Base-by-base conservation (phyloP, 495 filamentous ascomycete genomes). In the Penicillium cosmopolitanum region DNA sequence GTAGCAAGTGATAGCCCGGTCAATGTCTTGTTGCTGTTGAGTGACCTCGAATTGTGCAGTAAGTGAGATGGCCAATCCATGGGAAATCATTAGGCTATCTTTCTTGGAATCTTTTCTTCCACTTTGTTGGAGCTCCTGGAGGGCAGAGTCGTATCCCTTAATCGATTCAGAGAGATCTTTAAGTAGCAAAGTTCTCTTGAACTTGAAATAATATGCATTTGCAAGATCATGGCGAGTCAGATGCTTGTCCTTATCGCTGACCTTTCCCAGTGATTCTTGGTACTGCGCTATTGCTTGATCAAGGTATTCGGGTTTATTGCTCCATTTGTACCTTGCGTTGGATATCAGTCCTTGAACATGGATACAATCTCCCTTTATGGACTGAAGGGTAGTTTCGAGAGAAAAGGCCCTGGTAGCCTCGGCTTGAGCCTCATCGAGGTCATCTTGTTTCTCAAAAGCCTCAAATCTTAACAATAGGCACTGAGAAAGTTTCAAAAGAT, bases 11-110 rank as follows among this genome's bases (percentile, higher is more conserved):
- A 55, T 55, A 16, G 53, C 53, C n/a, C 38, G 38, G 53, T 55
- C 53, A 31, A 55, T 55, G 21, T 55, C 53, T 44, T 44, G 35
- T 44, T 44, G 53, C 38, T 55, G 53, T 28, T 55, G 35, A 23
- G 53, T 55, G 18, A 55, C 38, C 38, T 55, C 53, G 13, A 55
- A 55, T 31, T 55, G 53, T 7, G 53, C 53, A 21, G 38, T 55
- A 16, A 55, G 38, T 16, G 53, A 44, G 21, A 43, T 55, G 7
- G 53, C 53, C n/a, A 55, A 36, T 6, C 53, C 53, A n/a, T 55
- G 53, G 2, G 53, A 35, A 6, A 55, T 21, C 53, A 55, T 55
- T 13, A 55, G n/a, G 11, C 5, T 42, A 3, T 18, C 34, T 12
- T 33, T 43, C 15, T 42, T 13, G n/a, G 53, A 25, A 11, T 9